Conservation (phyloP, 2,329 filamentous ascomycete species). For the Nigrospora sphaerica region DNA sequence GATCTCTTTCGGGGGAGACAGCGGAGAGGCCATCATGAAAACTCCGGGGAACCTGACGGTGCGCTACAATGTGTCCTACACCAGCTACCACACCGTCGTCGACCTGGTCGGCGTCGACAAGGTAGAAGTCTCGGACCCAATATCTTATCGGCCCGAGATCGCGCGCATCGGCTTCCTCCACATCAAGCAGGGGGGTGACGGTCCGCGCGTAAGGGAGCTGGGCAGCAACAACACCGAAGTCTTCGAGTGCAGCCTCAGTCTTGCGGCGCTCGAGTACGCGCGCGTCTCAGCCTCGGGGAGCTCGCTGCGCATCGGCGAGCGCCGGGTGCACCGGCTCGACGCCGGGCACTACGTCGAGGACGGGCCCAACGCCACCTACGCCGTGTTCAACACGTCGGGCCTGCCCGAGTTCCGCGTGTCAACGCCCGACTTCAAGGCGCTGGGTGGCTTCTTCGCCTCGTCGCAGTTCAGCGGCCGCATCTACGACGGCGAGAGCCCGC, state of each 20-base stretch:
- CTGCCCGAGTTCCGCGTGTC: background rate
- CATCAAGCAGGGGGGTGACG: background rate
- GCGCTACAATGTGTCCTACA: background rate
- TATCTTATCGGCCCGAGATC: background rate
- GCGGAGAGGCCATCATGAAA: background rate
- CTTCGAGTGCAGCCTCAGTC: slow-evolving; percentile 7
- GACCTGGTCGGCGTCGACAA: slow-evolving; percentile 1
- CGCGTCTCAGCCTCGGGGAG: slow-evolving; percentile 3
- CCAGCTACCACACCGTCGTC: slow-evolving; percentile 4
- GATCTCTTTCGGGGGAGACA: background rate
- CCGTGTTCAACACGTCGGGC: background rate
- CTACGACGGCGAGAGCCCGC: slow-evolving; percentile 2
- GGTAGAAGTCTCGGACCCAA: background rate
- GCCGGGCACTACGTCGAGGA: background rate
- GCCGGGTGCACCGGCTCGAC: background rate
- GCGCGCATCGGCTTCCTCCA: slow-evolving; percentile 5
- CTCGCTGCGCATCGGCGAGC: background rate
- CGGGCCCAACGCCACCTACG: background rate
- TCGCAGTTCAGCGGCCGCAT: slow-evolving; percentile 4
- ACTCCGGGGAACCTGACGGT: background rate
- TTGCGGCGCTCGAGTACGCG: slow-evolving; percentile 6
- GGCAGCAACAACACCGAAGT: background rate
- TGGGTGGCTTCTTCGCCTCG: slow-evolving; percentile 1
- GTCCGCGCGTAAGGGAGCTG: background rate
- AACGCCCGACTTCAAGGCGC: slow-evolving; percentile 1